Base-by-base conservation (phyloP, 2,329 filamentous ascomycete species). In the Saccharata proteae region DNA sequence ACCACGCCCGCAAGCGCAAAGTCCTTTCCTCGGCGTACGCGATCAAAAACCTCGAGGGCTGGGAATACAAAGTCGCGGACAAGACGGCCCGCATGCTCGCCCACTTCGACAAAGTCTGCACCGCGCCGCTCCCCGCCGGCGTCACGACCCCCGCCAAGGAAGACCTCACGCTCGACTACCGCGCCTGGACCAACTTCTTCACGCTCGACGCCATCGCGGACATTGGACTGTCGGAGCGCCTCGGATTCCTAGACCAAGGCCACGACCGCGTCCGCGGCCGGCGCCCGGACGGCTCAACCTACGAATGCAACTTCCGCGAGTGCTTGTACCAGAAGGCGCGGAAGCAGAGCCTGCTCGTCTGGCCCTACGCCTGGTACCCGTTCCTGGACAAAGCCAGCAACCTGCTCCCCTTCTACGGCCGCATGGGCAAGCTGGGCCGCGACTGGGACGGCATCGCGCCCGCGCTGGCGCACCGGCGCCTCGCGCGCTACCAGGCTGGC, bases 201-300 rank as follows among this genome's bases (percentile, higher is more conserved):
- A 67, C 65, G 0, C 52, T 71, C 10, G 68, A 73, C 35, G 67
- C 65, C 3, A 71, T 72, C 30, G 65, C 63, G 11, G 64, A 71
- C 32, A 72, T 73, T 43, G 68, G 66, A 2, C 51, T 71, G 0
- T 62, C 55, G 1, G 59, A 68, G 31, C 56, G 53, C n/a, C 55
- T 71, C 2, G 62, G 65, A 1, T 64, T 70, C 38, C 54, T 72
- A 2, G 67, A 69, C 26, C 44, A 49, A 14, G 68, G 67, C 3
- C 47, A 61, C 30, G 66, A 70, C 36, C 43, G 52, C 6, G 52
- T 61, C 21, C 52, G 48, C 3, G 63, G 58, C 3, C 53, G 64
- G 36, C 43, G 49, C 5, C 57, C 58, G 32, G 59, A 68, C 37
- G 69, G 68, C 8, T 52, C 52, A 0, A 55, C 56, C 1, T 62